phyloP scores from a whole-genome alignment of 1,284 basidiomycete species.

The Schizophyllum commune region DNA sequence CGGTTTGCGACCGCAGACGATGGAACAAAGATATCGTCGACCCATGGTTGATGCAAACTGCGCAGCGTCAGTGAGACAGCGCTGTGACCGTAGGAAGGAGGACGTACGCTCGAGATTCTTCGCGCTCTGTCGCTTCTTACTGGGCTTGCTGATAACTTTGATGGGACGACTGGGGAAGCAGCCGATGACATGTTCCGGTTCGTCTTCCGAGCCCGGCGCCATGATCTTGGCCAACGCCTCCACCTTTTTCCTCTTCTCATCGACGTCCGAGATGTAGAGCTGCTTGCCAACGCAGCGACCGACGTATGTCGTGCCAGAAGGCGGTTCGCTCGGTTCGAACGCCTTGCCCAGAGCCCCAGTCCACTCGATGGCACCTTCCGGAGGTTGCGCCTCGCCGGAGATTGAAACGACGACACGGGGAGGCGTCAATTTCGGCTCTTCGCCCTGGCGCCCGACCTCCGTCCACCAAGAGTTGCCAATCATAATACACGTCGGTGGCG shows the following conservation, averaged over 20 bases:
- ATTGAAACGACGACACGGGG: constrained; percentile 87
- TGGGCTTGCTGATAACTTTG: constrained; percentile 95
- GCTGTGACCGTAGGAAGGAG: constrained; percentile 12
- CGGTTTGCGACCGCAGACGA: constrained; percentile 86
- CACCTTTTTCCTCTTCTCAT: constrained; percentile 88
- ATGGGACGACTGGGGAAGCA: constrained; percentile 87
- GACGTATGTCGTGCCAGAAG: constrained; percentile 72
- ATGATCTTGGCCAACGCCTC: constrained; percentile 87
- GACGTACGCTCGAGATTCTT: constrained; percentile 87
- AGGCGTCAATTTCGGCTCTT: constrained; percentile 67
- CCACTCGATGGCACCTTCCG: constrained; percentile 82
- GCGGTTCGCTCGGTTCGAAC: constrained; percentile 76
- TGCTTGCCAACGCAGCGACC: constrained; percentile 88
- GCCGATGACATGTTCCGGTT: constrained; percentile 75
- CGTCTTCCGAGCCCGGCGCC: constrained; percentile 71
- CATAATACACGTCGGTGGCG: constrained; percentile 91
- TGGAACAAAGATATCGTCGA: constrained; percentile 95
- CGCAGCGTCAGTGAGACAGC: constrained; percentile 9
- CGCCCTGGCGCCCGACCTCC: constrained; percentile 59
- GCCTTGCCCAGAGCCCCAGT: constrained; percentile 73
- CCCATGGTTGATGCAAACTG: constrained; percentile 93
- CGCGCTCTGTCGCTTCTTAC: constrained; percentile 91
- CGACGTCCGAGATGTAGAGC: constrained; percentile 84
- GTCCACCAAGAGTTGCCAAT: constrained; percentile 96
- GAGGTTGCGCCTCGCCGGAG: constrained; percentile 81